These are phyloP conservation scores for Blastobotrys americana DNA, from an alignment of 805 yeast species.

Conservation along the genomic window DNA sequence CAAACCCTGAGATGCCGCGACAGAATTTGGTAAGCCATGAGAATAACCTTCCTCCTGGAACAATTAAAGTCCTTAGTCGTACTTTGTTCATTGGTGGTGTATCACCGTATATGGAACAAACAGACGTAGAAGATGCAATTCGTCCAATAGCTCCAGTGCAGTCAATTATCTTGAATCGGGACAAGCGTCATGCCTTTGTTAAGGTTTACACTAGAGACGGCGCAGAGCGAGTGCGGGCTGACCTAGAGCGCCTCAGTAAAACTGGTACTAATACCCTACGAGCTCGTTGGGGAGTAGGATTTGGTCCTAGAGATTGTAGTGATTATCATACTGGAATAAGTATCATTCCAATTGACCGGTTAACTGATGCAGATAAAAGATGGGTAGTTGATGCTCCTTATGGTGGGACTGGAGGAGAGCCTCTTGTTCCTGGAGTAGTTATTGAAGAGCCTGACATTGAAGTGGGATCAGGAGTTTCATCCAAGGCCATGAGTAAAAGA, in stretches of 20 bases:
- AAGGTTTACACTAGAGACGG: conserved; percentile 87
- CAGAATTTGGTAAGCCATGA: conserved; percentile 54
- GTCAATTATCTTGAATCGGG: conserved; percentile 76
- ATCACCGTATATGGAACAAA: conserved; percentile 72
- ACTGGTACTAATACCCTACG: conserved; percentile 60
- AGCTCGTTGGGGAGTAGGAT: conserved; percentile 98
- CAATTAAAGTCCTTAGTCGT: conserved; percentile 77
- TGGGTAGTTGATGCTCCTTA: conserved; percentile 90
- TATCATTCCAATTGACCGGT: conserved; percentile 74
- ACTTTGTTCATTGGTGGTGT: conserved; percentile 94
- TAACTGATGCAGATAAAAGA: conserved; percentile 87
- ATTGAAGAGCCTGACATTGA: conserved; percentile 98
- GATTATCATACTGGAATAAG: conserved; percentile 88
- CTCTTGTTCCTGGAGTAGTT: conserved; percentile 67
- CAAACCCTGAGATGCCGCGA: conserved; percentile 2
- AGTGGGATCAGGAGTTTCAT: conserved; percentile 87
- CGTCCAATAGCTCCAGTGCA: conserved; percentile 90
- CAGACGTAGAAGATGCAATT: conserved; percentile 58
- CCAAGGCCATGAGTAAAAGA: conserved; percentile 83
- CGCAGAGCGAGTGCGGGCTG: conserved; percentile 73
- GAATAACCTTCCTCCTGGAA: conserved; percentile 63
- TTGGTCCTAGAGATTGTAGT: conserved; percentile 97
- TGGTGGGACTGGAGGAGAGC: conserved; percentile 95
- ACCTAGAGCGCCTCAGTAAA: conserved; percentile 52
- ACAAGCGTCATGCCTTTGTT: conserved; percentile 92